Evolutionary conservation across 164 flowering plant species (phyloP).

Genomic region (Magnolia changhungtana): DNA sequence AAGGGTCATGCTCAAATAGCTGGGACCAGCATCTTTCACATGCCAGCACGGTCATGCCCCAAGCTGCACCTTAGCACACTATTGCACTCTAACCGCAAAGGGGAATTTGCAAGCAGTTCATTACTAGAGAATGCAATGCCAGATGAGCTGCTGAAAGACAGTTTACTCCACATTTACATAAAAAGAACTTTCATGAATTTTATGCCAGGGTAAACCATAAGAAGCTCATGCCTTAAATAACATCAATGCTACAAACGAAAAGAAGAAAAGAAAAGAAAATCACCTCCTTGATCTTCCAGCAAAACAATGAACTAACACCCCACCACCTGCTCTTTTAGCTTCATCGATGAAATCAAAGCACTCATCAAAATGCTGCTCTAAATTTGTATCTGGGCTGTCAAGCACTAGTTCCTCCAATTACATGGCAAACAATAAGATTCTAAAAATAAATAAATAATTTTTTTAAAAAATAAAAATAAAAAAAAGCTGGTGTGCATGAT

Average conservation of each 20-base stretch:
- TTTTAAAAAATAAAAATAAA: too few species aligned
- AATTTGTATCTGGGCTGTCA: conserved; percentile 49
- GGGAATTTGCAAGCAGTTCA: not conserved
- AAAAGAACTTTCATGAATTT: not conserved
- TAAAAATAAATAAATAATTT: too few species aligned
- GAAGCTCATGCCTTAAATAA: not conserved
- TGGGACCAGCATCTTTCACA: too few species aligned
- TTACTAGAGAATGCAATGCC: not conserved
- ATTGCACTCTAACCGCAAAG: not conserved
- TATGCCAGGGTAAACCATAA: not conserved
- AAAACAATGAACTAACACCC: conserved; percentile 86
- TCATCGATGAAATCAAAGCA: conserved; percentile 83
- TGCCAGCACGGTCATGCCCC: too few species aligned
- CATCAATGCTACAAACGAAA: not conserved
- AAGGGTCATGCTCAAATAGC: too few species aligned
- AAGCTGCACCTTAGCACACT: too few species aligned
- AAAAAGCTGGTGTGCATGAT: not conserved
- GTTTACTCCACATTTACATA: not conserved
- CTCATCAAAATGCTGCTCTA: conserved; percentile 67
- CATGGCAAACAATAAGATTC: conserved; percentile 16
- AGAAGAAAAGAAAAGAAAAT: conserved; percentile 6
- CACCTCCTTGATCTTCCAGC: conserved; percentile 93
- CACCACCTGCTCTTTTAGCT: conserved; percentile 68
- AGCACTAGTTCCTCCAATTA: conserved; percentile 25
- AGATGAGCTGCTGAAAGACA: not conserved